phyloP scores from a whole-genome alignment of 768 basidiomycete species.

The Russula ochroleuca region DNA sequence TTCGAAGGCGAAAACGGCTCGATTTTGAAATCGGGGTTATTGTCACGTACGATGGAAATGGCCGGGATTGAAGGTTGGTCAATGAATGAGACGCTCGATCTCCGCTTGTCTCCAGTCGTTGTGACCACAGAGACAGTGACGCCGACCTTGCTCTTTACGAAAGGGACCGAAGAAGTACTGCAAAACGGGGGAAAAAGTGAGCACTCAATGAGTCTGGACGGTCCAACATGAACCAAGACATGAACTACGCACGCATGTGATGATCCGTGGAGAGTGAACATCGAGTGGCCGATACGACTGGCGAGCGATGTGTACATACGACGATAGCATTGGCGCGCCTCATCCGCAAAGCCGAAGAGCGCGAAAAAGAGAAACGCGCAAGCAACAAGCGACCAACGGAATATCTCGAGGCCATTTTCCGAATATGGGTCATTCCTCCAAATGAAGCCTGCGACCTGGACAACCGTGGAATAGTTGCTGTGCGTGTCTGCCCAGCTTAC shows the following conservation, averaged over 20 bases:
- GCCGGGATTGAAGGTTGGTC: background rate
- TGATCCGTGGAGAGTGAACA: background rate
- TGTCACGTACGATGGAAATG: background rate
- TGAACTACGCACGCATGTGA: constrained; percentile 13
- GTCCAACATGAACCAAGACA: background rate
- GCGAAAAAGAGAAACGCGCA: constrained; percentile 43
- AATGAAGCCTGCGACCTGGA: constrained; percentile 34
- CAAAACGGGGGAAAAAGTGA: background rate
- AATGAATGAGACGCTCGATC: background rate
- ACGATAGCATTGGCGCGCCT: constrained; percentile 42
- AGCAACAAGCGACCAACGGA: constrained; percentile 41
- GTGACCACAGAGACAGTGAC: constrained; percentile 1
- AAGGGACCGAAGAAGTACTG: constrained; percentile 4
- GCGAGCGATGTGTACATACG: constrained; percentile 29
- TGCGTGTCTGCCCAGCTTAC: constrained; percentile 50
- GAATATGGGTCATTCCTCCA: constrained; percentile 39
- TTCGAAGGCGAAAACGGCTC: constrained; percentile 2
- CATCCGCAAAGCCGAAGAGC: constrained; percentile 53
- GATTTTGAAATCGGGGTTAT: background rate
- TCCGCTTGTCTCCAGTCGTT: background rate
- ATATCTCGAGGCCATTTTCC: constrained; percentile 34
- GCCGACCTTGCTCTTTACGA: background rate
- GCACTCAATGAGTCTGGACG: background rate
- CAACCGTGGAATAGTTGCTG: constrained; percentile 41
- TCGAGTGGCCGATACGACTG: constrained; percentile 30